These are phyloP conservation scores for Phytophthora fragariaefolia DNA, from an alignment of 352 stramenopile species.

Conservation along the genomic window DNA sequence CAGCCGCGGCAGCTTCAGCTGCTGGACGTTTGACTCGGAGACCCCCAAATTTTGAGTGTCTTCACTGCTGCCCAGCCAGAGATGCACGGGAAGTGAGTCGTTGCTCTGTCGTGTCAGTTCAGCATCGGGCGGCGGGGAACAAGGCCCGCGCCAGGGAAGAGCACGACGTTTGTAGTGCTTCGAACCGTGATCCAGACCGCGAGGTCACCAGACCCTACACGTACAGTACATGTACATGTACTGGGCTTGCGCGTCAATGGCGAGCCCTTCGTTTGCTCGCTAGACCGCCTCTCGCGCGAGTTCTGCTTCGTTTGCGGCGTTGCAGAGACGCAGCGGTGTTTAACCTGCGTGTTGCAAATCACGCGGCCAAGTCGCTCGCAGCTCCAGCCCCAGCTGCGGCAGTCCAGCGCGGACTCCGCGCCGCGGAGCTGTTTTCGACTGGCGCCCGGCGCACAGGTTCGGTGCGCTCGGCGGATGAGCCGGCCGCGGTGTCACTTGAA, in stretches of 20 bases:
- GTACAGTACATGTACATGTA: too few species aligned
- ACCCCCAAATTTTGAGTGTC: too few species aligned
- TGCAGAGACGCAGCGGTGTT: background rate
- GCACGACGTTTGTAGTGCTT: too few species aligned
- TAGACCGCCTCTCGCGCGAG: background rate
- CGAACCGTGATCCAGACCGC: too few species aligned
- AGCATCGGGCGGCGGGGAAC: too few species aligned
- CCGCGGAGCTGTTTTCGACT: background rate
- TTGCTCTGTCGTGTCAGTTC: background rate
- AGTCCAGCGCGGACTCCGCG: background rate
- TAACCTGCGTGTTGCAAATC: background rate
- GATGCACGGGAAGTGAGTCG: background rate
- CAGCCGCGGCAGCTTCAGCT: background rate
- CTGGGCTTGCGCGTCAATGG: too few species aligned
- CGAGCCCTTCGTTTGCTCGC: too few species aligned
- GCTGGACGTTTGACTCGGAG: background rate
- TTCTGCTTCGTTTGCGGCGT: background rate
- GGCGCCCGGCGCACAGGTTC: too few species aligned
- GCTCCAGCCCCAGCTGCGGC: background rate
- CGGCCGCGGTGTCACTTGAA: slow-evolving; percentile 1
- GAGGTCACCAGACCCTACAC: too few species aligned
- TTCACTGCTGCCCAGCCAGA: slow-evolving; percentile 8
- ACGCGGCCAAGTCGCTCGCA: background rate
- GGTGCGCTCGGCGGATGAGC: background rate
- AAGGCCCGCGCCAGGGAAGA: too few species aligned